Percentiles rank a stretch among this genome's conserved stretches.
phyloP scores from a whole-genome alignment of 768 basidiomycete genomes.

The Trametopsis cervina region DNA sequence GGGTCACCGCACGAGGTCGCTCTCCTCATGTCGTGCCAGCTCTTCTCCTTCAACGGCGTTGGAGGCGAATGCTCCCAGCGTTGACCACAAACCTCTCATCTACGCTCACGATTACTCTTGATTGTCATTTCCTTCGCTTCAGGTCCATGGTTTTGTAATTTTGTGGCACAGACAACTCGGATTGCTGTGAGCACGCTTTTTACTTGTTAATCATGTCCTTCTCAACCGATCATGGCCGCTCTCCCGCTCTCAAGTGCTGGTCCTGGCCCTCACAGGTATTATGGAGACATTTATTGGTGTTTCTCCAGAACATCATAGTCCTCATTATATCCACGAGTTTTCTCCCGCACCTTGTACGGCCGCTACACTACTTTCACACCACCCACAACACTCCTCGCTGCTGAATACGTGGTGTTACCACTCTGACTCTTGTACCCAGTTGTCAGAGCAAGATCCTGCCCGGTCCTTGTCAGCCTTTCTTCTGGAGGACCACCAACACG shows the following conservation, averaged over 20 bases:
- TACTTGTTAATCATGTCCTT: conserved; percentile 6
- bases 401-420: conserved; percentile 3
- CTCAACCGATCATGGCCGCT: conserved; percentile 4
- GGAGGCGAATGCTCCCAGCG: conserved; percentile 8
- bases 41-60: conserved; percentile 10
- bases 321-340: conserved; percentile 4
- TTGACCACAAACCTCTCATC: conserved; percentile 5
- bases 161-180: conserved; percentile 2
- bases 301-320: not conserved
- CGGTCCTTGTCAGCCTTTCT: not conserved
- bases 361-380: conserved; percentile 5
- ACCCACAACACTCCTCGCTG: not conserved
- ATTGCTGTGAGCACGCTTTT: conserved; percentile 13
- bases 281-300: conserved; percentile 7
- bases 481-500: not conserved
- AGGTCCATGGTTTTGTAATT: conserved; percentile 9
- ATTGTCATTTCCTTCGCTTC: conserved; percentile 2
- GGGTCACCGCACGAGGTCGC: conserved; percentile 4
- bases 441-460: not conserved
- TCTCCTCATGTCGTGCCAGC: conserved; percentile 8
- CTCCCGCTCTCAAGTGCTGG: conserved; percentile 2
- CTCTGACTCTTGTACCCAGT: not conserved
- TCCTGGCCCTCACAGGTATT: conserved; percentile 6
- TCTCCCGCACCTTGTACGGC: conserved; percentile 7
- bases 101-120: conserved; percentile 2